A percentile compares a stretch with the other conserved stretches of the same genome.
Evolutionary conservation across 305 asterid genomes (phyloP).

Genomic region (Solanum hybrid): DNA sequence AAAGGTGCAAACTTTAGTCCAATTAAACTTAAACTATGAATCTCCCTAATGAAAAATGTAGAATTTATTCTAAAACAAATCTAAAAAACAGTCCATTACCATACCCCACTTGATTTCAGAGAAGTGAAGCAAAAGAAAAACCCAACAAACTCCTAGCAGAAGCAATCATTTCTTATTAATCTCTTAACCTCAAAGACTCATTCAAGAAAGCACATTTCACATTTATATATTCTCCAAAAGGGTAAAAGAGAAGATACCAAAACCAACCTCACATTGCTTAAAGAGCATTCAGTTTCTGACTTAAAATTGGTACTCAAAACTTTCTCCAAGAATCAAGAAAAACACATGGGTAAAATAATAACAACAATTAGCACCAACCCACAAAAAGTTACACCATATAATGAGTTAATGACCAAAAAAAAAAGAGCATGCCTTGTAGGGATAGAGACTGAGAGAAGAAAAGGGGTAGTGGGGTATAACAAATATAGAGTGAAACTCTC

Average conservation of each 20-base stretch:
- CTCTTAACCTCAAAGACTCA: constrained; percentile 50
- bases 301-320: constrained; percentile 3
- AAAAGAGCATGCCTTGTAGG: constrained; percentile 12
- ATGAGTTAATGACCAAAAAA: neutral
- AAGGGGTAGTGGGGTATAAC: neutral
- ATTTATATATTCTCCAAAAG: constrained; percentile 15
- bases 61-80: constrained; percentile 19
- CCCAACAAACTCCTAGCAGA: constrained; percentile 30
- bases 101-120: constrained; percentile 70
- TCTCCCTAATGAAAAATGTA: constrained; percentile 6
- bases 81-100: constrained; percentile 17
- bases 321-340: constrained; percentile 26
- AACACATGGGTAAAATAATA: constrained; percentile 2
- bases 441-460: neutral
- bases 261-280: neutral
- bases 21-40: neutral
- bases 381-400: constrained; percentile 13
- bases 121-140: constrained; percentile 45
- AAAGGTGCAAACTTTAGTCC: constrained; percentile 3
- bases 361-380: constrained; percentile 15
- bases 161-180: constrained; percentile 43
- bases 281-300: constrained; percentile 9
- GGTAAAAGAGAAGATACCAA: constrained; percentile 13
- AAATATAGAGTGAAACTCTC: constrained; percentile 11
- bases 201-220: constrained; percentile 28